A percentile compares a stretch with the other conserved stretches of the same genome.
Conservation (phyloP, 139 green algal genomes). For the Chara braunii region DNA sequence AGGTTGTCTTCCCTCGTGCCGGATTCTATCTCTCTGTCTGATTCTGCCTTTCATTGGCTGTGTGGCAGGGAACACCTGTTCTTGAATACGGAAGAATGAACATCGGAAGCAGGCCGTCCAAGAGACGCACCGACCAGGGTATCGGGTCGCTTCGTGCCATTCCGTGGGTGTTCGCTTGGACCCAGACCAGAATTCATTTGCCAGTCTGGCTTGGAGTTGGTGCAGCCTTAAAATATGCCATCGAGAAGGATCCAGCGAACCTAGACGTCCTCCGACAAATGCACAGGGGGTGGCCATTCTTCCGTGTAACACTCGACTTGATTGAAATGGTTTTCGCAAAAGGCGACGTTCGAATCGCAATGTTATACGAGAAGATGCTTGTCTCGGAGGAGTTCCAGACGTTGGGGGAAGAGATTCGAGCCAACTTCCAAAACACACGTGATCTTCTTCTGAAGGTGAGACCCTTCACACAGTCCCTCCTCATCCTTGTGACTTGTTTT, state of each 20-base stretch:
- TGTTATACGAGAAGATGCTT: conserved; percentile 33
- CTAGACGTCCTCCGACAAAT: conserved; percentile 67
- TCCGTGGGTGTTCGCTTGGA: conserved; percentile 94
- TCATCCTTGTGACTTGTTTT: not conserved
- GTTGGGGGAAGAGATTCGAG: conserved; percentile 34
- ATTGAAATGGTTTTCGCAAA: conserved; percentile 52
- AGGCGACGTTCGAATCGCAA: conserved; percentile 33
- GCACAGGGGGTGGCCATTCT: conserved; percentile 94
- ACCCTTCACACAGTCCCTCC: not conserved
- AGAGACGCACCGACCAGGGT: conserved; percentile 27
- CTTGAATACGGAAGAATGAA: conserved; percentile 91
- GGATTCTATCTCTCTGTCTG: too few relatives aligned
- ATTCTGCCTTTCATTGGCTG: too few relatives aligned
- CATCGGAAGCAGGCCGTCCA: conserved; percentile 75
- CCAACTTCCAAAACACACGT: conserved; percentile 21
- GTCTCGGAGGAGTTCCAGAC: conserved; percentile 14
- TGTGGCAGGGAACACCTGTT: conserved; percentile 74
- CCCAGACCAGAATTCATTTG: conserved; percentile 75
- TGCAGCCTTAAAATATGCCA: conserved; percentile 59
- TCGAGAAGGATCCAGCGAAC: conserved; percentile 46
- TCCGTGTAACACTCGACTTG: conserved; percentile 60
- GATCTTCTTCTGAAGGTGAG: conserved; percentile 22
- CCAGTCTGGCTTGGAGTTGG: conserved; percentile 93
- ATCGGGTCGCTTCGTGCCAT: conserved; percentile 41
- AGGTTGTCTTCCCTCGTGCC: conserved; percentile 7